Conservation (phyloP, 2,329 filamentous ascomycete species). For the Fusarium zealandicum region DNA sequence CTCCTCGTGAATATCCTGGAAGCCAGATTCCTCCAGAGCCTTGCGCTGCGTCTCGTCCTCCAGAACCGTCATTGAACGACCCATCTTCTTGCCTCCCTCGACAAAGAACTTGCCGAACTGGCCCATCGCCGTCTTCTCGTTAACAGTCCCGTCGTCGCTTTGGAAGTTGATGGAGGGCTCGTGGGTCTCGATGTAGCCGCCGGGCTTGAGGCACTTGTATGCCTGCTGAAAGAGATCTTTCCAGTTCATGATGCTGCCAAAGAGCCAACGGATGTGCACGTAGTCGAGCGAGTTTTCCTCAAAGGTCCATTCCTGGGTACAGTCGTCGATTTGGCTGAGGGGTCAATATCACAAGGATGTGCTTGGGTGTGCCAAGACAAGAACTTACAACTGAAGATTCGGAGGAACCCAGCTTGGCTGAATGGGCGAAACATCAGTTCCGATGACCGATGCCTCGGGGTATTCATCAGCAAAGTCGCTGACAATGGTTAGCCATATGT, state of each 20-base stretch:
- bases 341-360: no score
- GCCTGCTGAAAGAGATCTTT: background rate
- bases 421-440: background rate
- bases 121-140: constrained; percentile 8
- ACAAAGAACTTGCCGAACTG: constrained; percentile 10
- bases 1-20: constrained; percentile 1
- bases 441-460: background rate
- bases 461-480: background rate
- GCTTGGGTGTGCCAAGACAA: no score
- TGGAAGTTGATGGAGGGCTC: constrained; percentile 4
- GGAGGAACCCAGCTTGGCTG: background rate
- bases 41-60: constrained; percentile 1
- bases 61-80: constrained; percentile 1
- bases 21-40: constrained; percentile 5
- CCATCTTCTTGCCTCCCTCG: constrained; percentile 10
- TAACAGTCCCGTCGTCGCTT: constrained; percentile 7
- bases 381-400: constrained; percentile 7
- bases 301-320: constrained; percentile 9
- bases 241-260: constrained; percentile 4
- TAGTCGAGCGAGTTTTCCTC: background rate
- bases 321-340: constrained; percentile 9
- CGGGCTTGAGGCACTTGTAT: constrained; percentile 5
- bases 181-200: constrained; percentile 6
- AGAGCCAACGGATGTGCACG: constrained; percentile 5
- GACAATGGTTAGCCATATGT: no score